Percentiles rank a stretch among this genome's conserved stretches.
Conservation (phyloP, 768 basidiomycete species). For the Kwoniella sp. region DNA sequence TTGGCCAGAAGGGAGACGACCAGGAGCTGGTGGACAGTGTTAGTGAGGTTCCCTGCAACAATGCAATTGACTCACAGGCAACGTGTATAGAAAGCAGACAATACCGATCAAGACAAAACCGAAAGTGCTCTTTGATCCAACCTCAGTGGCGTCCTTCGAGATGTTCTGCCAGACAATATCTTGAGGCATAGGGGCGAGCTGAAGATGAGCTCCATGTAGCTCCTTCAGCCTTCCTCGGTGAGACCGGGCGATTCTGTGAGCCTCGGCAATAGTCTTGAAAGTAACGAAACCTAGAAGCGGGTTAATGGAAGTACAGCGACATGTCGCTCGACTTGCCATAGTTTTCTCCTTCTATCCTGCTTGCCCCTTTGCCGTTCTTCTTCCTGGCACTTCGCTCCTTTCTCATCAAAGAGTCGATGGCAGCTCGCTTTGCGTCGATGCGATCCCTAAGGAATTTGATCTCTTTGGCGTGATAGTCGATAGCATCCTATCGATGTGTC, state of each 20-base stretch:
- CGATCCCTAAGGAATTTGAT: constrained; percentile 57
- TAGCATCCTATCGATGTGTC: constrained; percentile 61
- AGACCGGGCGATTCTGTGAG: constrained; percentile 49
- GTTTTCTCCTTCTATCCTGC: constrained; percentile 60
- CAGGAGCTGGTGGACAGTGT: constrained; percentile 54
- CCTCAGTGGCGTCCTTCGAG: constrained; percentile 64
- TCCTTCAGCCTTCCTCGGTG: constrained; percentile 49
- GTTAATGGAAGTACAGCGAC: not conserved
- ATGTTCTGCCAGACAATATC: constrained; percentile 78
- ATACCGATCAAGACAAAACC: constrained; percentile 74
- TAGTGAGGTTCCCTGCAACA: not conserved
- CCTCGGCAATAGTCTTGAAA: constrained; percentile 49
- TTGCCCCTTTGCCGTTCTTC: constrained; percentile 18
- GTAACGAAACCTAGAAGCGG: constrained; percentile 40
- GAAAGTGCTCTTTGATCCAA: constrained; percentile 62
- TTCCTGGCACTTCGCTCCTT: constrained; percentile 63
- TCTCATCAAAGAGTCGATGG: constrained; percentile 50
- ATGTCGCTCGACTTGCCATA: constrained; percentile 54
- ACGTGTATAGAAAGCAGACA: constrained; percentile 90
- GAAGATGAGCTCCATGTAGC: constrained; percentile 44
- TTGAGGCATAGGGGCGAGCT: constrained; percentile 49
- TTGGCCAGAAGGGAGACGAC: constrained; percentile 89
- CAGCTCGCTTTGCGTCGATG: constrained; percentile 53
- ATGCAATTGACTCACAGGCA: constrained; percentile 55
- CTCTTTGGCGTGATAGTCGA: constrained; percentile 67